Percentiles rank a stretch among this genome's conserved stretches.
phyloP scores from a whole-genome alignment of 768 basidiomycete genomes.

The Leccinellum albellum region DNA sequence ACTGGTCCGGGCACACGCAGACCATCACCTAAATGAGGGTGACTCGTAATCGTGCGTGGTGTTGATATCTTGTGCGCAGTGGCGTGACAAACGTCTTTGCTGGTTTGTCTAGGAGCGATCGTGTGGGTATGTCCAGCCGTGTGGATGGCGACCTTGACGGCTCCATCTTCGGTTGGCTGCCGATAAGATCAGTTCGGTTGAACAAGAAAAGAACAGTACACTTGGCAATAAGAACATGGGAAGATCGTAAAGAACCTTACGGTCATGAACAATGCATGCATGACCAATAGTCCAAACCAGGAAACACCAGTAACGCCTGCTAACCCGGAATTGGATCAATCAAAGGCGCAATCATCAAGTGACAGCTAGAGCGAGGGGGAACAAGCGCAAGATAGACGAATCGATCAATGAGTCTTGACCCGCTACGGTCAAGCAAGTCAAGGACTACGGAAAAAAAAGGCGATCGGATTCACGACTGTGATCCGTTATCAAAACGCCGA shows the following conservation, averaged over 20 bases:
- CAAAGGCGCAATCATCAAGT: background rate
- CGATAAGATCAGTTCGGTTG: background rate
- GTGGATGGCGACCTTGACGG: slow-evolving; percentile 81
- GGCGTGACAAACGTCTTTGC: background rate
- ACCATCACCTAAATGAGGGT: slow-evolving; percentile 49
- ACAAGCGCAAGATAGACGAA: background rate
- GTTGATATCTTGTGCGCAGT: slow-evolving; percentile 51
- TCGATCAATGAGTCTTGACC: background rate
- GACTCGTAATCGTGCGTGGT: slow-evolving; percentile 68
- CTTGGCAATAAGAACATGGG: background rate
- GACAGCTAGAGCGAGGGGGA: background rate
- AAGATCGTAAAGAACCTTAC: background rate
- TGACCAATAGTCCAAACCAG: background rate
- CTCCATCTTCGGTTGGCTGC: slow-evolving; percentile 63
- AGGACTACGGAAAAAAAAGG: background rate
- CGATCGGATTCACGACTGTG: background rate
- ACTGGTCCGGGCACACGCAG: slow-evolving; percentile 61
- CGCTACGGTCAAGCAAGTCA: background rate
- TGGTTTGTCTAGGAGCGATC: slow-evolving; percentile 2
- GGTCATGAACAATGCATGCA: background rate
- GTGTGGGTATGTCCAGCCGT: slow-evolving; percentile 62
- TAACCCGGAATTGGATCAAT: background rate
- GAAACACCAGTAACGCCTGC: background rate
- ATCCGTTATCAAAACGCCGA: background rate
- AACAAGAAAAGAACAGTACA: background rate